phyloP scores from a whole-genome alignment of 1,139 yeast species.

The Taphrina flavorubra region DNA sequence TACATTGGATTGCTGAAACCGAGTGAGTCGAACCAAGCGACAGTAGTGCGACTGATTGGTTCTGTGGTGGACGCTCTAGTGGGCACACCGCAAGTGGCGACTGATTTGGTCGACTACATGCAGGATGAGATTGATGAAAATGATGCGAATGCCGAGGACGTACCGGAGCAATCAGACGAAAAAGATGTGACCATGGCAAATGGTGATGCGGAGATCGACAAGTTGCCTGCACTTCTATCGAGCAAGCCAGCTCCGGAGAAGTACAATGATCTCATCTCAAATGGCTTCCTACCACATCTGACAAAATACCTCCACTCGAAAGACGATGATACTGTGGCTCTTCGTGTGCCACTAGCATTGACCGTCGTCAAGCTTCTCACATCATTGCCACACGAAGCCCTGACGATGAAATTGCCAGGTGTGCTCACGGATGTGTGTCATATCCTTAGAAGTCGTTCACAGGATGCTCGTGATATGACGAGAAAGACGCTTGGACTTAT shows the following conservation, averaged over 20 bases:
- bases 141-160: constrained; percentile 44
- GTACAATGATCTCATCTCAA: constrained; percentile 61
- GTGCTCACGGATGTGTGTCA: constrained; percentile 84
- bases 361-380: constrained; percentile 74
- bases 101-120: constrained; percentile 43
- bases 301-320: constrained; percentile 59
- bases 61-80: constrained; percentile 64
- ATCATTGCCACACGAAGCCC: constrained; percentile 64
- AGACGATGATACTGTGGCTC: constrained; percentile 76
- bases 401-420: constrained; percentile 74
- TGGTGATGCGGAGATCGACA: neutral
- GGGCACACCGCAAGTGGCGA: constrained; percentile 30
- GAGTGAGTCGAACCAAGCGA: constrained; percentile 63
- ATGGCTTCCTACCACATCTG: constrained; percentile 68
- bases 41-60: constrained; percentile 67
- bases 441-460: constrained; percentile 81
- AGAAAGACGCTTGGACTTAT: constrained; percentile 77
- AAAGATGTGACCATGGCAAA: neutral
- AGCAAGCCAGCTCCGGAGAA: constrained; percentile 50
- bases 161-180: constrained; percentile 26
- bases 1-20: constrained; percentile 65
- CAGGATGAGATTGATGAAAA: constrained; percentile 28
- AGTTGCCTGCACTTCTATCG: constrained; percentile 2
- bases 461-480: constrained; percentile 85
- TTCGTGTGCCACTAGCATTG: constrained; percentile 79